Evolutionary conservation across 1,284 basidiomycete species (phyloP).

Genomic region (Apiotrichum domesticum): DNA sequence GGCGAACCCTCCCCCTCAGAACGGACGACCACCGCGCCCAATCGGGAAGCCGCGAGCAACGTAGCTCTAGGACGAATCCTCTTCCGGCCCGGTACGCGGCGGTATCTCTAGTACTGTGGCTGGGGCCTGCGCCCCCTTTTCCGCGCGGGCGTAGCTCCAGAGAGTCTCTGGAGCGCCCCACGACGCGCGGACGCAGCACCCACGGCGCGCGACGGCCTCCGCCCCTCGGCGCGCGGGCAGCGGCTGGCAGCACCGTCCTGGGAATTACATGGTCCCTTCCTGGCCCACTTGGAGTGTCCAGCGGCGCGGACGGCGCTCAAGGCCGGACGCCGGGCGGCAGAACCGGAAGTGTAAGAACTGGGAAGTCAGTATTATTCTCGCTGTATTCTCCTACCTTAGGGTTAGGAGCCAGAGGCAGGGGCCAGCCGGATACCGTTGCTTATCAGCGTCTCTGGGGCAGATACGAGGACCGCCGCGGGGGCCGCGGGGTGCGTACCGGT

Average conservation of each 20-base stretch:
- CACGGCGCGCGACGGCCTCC: background rate
- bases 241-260: conserved; percentile 13
- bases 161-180: background rate
- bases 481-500: too few species aligned
- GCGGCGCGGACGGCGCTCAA: conserved; percentile 16
- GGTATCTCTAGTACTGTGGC: too few species aligned
- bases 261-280: conserved; percentile 2
- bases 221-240: conserved; percentile 1
- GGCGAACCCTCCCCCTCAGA: too few species aligned
- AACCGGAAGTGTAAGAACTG: conserved; percentile 11
- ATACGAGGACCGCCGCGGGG: too few species aligned
- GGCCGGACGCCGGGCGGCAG: conserved; percentile 6
- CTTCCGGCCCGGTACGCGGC: background rate
- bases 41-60: background rate
- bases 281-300: conserved; percentile 2
- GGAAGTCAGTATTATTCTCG: background rate
- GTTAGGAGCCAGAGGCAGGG: conserved; percentile 7
- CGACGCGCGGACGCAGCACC: background rate
- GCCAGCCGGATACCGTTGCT: too few species aligned
- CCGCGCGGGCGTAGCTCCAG: background rate
- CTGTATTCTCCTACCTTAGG: conserved; percentile 8
- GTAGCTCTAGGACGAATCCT: conserved; percentile 5
- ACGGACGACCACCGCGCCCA: too few species aligned
- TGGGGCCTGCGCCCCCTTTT: too few species aligned
- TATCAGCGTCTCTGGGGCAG: too few species aligned